Conservation (phyloP, 2,329 filamentous ascomycete genomes). For the Diaporthe aspalathi region DNA sequence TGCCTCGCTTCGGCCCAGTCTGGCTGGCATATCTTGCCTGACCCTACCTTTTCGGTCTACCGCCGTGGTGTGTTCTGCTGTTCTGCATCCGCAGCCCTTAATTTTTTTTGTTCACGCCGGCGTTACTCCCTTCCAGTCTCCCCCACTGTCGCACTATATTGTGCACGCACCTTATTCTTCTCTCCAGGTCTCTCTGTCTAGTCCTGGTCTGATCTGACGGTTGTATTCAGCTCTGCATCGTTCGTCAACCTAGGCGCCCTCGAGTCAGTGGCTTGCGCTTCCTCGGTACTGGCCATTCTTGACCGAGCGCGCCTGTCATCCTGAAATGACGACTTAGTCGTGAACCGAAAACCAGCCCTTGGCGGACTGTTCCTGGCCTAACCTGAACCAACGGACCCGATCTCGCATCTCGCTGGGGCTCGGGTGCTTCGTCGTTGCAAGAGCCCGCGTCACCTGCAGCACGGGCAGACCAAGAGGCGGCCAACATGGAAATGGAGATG, state of each 20-base stretch:
- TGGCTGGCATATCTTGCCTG: slow-evolving; percentile 31
- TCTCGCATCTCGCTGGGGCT: slow-evolving; percentile 33
- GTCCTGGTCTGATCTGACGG: neutral
- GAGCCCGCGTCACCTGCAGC: slow-evolving; percentile 3
- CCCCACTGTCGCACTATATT: slow-evolving; percentile 1
- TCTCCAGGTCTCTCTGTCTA: neutral
- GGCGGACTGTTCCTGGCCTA: slow-evolving; percentile 32
- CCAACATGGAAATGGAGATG: slow-evolving; percentile 28
- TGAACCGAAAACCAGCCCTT: slow-evolving; percentile 12
- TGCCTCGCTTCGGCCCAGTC: slow-evolving; percentile 13
- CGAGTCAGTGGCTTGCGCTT: slow-evolving; percentile 34
- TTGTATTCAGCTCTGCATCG: neutral
- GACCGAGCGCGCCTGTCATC: slow-evolving; percentile 31
- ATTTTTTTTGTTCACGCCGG: neutral
- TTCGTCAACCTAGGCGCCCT: slow-evolving; percentile 12
- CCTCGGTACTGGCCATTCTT: slow-evolving; percentile 1
- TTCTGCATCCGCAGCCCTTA: slow-evolving; percentile 3
- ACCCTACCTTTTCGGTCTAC: neutral
- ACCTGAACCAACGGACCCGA: slow-evolving; percentile 28
- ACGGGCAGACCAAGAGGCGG: slow-evolving; percentile 25
- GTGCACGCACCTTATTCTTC: slow-evolving; percentile 11
- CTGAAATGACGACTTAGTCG: slow-evolving; percentile 33
- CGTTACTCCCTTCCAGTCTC: slow-evolving; percentile 8
- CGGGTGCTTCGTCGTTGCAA: slow-evolving; percentile 11
- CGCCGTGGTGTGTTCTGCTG: slow-evolving; percentile 1